Evolutionary conservation across 108 stramenopile species (phyloP), one percentile per base, ranked within the genome.

Genomic region (Nannochloropsis salina): DNA sequence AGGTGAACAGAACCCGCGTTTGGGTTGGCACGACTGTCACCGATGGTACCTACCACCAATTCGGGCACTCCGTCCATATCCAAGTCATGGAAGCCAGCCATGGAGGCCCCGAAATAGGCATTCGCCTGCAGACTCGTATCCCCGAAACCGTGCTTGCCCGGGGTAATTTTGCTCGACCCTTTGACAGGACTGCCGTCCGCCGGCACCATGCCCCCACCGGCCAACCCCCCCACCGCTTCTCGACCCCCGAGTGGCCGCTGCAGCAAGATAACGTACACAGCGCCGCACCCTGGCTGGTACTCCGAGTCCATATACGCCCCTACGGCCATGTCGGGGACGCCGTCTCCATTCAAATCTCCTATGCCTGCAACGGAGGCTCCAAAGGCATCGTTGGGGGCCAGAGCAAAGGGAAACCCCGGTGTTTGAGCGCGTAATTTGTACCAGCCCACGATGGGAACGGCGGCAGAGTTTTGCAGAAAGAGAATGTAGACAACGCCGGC

Each of bases 1-100:
- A 74, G 61, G n/a, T 74, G 61, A 74, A 74, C 61, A 74, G 61
- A 15, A 15, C 61, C 61, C 2, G 61, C 61, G n/a, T 74, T 74
- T n/a, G 61, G 61, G n/a, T 74, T 74, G 20, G 61, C 61, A n/a
- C n/a, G 61, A 74, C n/a, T 74, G 61, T 74, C 61, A n/a, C 61
- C 61, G n/a, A 74, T 74, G 61, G 61, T 74, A 4, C 61, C 61
- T n/a, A 74, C 61, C 61, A 74, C 20, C 8, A 74, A 2, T n/a
- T 74, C 61, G n/a, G 61, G 61, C 15, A 74, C 8, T 15, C 61
- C 61, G n/a, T 74, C 61, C 61, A 6, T 15, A n/a, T 74, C 61
- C 8, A 74, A n/a, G 61, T 74, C 61, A n/a, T n/a, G 61, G n/a
- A 74, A 74, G 61, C 61, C 61, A 15, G 61, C n/a, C 61, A 74